These are phyloP conservation scores for Erythrophleum fordii DNA, from an alignment of 306 rosid species.

Conservation along the genomic window DNA sequence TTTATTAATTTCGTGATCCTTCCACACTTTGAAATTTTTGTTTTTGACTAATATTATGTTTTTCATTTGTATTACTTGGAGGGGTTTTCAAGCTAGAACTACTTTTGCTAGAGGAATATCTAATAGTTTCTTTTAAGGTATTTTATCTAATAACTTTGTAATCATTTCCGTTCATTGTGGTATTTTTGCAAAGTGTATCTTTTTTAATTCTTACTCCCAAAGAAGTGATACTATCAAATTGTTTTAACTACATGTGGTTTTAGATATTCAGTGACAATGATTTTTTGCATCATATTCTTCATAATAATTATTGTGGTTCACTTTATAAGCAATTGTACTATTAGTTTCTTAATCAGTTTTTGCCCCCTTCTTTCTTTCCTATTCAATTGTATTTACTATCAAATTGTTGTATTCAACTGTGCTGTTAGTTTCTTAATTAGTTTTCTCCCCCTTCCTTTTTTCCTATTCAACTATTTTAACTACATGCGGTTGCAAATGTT, in stretches of 20 bases:
- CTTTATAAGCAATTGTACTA: too few relatives aligned
- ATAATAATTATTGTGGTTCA: too few relatives aligned
- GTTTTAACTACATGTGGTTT: not conserved
- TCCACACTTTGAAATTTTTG: not conserved
- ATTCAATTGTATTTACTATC: too few relatives aligned
- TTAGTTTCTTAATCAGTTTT: too few relatives aligned
- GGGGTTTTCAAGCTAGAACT: slow-evolving; percentile 96
- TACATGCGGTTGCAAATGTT: too few relatives aligned
- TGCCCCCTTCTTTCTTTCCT: too few relatives aligned
- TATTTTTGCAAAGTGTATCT: slow-evolving; percentile 16
- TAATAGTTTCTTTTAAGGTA: slow-evolving; percentile 99
- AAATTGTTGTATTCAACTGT: too few relatives aligned
- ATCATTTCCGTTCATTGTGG: slow-evolving; percentile 20
- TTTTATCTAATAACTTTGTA: slow-evolving; percentile 20
- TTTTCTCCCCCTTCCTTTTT: too few relatives aligned
- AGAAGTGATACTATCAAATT: slow-evolving; percentile 7
- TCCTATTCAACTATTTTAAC: too few relatives aligned
- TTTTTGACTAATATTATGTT: slow-evolving; percentile 22
- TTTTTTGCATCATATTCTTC: not conserved
- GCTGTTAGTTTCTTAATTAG: too few relatives aligned
- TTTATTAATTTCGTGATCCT: not conserved
- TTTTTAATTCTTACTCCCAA: slow-evolving; percentile 3
- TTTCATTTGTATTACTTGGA: slow-evolving; percentile 52
- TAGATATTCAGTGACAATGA: not conserved
- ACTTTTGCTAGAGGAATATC: slow-evolving; percentile 93